Evolutionary conservation across 1,139 yeast genomes (phyloP).

Genomic region (Pichia sp.): DNA sequence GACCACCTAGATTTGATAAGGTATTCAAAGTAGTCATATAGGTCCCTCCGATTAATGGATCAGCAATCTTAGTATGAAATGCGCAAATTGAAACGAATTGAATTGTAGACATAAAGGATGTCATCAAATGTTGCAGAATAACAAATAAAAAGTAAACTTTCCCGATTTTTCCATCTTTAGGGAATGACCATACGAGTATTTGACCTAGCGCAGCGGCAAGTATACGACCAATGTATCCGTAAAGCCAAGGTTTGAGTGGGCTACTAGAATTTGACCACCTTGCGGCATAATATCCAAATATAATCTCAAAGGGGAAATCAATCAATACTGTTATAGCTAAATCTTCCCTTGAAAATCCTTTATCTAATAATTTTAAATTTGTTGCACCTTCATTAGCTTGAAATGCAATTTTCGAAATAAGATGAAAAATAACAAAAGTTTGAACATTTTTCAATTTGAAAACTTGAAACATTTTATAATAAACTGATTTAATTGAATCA

Average conservation of each 20-base stretch:
- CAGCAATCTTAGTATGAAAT: conserved; percentile 92
- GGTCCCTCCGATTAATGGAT: conserved; percentile 93
- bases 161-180: conserved; percentile 45
- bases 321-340: conserved; percentile 85
- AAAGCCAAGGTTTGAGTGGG: conserved; percentile 81
- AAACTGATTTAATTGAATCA: conserved; percentile 32
- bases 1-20: conserved; percentile 88
- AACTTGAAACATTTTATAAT: conserved; percentile 69
- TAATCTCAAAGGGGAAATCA: conserved; percentile 92
- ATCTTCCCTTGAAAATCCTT: conserved; percentile 90
- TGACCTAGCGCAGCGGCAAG: conserved; percentile 72
- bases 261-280: conserved; percentile 78
- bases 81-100: conserved; percentile 94
- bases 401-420: conserved; percentile 83
- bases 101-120: conserved; percentile 89
- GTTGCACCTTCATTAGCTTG: conserved; percentile 97
- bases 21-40: conserved; percentile 96
- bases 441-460: conserved; percentile 71
- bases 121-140: conserved; percentile 72
- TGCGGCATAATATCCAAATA: conserved; percentile 94
- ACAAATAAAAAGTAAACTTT: conserved; percentile 56
- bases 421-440: conserved; percentile 62
- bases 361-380: conserved; percentile 82
- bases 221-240: conserved; percentile 82
- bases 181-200: conserved; percentile 65